Evolutionary conservation across 2,329 filamentous ascomycete genomes (phyloP), one percentile per base, ranked within the genome.

Genomic region (Cordyceps cicadae): DNA sequence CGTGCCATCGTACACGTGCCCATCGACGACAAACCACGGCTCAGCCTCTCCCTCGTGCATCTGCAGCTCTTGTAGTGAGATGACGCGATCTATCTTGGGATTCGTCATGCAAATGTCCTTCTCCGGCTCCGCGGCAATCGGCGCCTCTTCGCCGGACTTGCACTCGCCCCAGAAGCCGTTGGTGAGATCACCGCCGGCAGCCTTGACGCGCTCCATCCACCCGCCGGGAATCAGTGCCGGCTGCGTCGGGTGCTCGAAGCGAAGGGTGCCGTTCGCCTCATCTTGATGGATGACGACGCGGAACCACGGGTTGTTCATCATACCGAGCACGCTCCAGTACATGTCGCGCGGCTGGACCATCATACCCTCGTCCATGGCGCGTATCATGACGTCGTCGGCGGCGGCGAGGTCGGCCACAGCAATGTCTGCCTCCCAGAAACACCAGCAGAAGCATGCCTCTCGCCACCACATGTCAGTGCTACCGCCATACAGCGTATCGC

Each of bases 251-350:
- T 97, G 92, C 71, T 96, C 92, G 66, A 97, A 97, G 6, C 84
- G 80, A 48, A 96, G 74, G 8, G 70, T 73, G 26, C 39, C 49
- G 0, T 78, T 73, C 37, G 24, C 48, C 0, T 78, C 79, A 62
- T 92, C 86, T 60, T 86, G 86, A 57, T 85, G 83, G 59, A 97
- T 88, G 2, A 86, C 84, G 1, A 97, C 82, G 5, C 92, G 82
- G 72, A 88, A 97, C 92, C 92, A 97, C 0, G 90, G 89, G 67
- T 96, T 96, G 74, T 96, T 96, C 92, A 97, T 96, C 92, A 97
- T 97, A 0, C 92, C 92, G 45, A 96, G 76, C 2, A 96, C 91
- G 63, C 86, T 92, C 92, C 92, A 97, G 75, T 96, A 96, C 90
- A 96, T 94, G 68, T 97, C 92, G 63, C 90, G 82, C 5, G 92